Evolutionary conservation across 306 rosid species (phyloP).

Genomic region (Pterocarpus macrocarpus): DNA sequence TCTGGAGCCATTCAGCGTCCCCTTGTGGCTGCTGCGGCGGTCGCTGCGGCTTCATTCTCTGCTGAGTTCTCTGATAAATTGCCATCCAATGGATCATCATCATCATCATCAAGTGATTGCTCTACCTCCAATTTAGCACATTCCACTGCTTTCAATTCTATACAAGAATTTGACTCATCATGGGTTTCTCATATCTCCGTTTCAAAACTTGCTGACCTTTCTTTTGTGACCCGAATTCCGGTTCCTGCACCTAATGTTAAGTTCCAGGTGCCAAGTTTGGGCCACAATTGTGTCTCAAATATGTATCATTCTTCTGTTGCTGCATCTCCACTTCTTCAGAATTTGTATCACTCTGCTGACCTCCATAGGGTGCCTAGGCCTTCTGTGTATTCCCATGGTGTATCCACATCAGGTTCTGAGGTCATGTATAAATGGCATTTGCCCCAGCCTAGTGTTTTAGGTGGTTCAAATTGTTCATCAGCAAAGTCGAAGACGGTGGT

Average conservation of each 20-base stretch:
- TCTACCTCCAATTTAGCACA: constrained; percentile 54
- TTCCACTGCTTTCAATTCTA: constrained; percentile 39
- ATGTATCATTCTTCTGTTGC: constrained; percentile 52
- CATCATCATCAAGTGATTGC: constrained; percentile 30
- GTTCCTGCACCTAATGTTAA: constrained; percentile 68
- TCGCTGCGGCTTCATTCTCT: constrained; percentile 82
- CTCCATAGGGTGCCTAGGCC: constrained; percentile 58
- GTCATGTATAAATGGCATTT: constrained; percentile 93
- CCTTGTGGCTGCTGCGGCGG: constrained; percentile 84
- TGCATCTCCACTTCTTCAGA: constrained; percentile 61
- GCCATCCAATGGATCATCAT: constrained; percentile 55
- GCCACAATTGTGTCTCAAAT: constrained; percentile 45
- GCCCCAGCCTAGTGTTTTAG: constrained; percentile 69
- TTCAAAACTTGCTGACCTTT: constrained; percentile 69
- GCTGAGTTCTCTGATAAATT: constrained; percentile 64
- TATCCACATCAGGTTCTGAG: constrained; percentile 58
- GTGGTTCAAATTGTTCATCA: constrained; percentile 56
- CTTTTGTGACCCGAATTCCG: constrained; percentile 64
- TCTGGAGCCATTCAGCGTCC: constrained; percentile 90
- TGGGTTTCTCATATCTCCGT: constrained; percentile 66
- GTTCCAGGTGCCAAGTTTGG: constrained; percentile 58
- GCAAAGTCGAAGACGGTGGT: constrained; percentile 85
- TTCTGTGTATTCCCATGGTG: constrained; percentile 36
- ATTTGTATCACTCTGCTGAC: constrained; percentile 72
- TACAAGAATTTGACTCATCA: constrained; percentile 51